Conservation (phyloP, 2,329 filamentous ascomycete species). For the Chrysosporium keratinophilum region DNA sequence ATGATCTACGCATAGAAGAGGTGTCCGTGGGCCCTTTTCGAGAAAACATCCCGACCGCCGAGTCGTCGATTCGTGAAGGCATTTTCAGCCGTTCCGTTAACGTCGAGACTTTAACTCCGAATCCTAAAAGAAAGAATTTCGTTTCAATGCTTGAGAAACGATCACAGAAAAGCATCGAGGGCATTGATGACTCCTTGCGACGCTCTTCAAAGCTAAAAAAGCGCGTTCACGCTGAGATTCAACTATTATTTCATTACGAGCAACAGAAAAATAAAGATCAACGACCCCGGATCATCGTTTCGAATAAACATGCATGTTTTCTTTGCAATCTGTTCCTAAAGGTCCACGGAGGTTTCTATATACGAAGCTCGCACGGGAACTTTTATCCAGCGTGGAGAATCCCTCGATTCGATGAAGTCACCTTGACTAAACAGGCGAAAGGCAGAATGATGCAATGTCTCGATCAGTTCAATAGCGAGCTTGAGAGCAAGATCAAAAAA, state of each 20-base stretch:
- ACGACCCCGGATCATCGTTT: constrained; percentile 12
- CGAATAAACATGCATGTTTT: constrained; percentile 15
- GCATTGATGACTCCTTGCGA: background rate
- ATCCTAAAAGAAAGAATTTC: background rate
- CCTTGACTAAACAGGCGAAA: background rate
- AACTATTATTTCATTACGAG: constrained; percentile 16
- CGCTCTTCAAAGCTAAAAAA: background rate
- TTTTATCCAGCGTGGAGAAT: constrained; percentile 14
- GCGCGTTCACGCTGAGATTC: constrained; percentile 13
- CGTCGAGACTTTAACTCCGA: background rate
- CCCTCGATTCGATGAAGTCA: constrained; percentile 4
- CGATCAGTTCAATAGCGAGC: background rate
- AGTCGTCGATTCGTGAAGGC: background rate
- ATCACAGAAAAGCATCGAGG: background rate
- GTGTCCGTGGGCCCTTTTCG: background rate
- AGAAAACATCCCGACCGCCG: background rate
- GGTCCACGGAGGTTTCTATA: constrained; percentile 13
- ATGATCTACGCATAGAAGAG: background rate
- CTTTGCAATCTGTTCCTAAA: constrained; percentile 13
- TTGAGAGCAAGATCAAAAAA: background rate
- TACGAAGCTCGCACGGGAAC: constrained; percentile 13
- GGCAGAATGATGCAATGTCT: background rate
- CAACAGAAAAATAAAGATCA: background rate
- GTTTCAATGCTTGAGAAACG: background rate
- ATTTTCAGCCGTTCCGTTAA: background rate